A percentile compares a stretch with the other conserved stretches of the same genome.
phyloP scores from a whole-genome alignment of 257 asterid genomes.

The Gentiana dahurica region DNA sequence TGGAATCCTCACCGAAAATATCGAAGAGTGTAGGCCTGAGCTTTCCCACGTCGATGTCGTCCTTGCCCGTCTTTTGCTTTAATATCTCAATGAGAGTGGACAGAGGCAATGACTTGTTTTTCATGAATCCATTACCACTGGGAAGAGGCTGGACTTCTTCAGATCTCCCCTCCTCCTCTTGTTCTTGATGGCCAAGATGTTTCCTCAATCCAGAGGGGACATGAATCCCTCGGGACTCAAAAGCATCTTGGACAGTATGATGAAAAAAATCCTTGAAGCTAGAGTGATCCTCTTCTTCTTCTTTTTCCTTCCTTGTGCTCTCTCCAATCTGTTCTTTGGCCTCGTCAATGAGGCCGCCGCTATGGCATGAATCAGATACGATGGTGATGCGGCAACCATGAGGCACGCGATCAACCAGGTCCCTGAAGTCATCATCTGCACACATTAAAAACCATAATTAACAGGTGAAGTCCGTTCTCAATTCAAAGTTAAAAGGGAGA shows the following conservation, averaged over 20 bases:
- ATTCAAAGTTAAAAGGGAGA: too few species aligned
- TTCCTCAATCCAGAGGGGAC: conserved; percentile 25
- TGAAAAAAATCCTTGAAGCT: conserved; percentile 67
- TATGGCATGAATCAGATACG: conserved; percentile 96
- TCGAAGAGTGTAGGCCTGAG: conserved; percentile 83
- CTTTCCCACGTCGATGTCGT: conserved; percentile 86
- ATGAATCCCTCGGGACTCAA: conserved; percentile 68
- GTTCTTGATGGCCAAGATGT: conserved; percentile 27
- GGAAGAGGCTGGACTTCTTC: conserved; percentile 11
- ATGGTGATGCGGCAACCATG: conserved; percentile 78
- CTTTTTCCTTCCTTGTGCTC: conserved; percentile 32
- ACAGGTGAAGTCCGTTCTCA: background rate
- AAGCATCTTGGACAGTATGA: conserved; percentile 47
- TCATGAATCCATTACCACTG: conserved; percentile 19
- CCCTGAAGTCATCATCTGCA: conserved; percentile 93
- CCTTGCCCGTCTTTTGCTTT: conserved; percentile 86
- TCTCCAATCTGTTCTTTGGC: conserved; percentile 95
- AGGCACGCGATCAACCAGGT: conserved; percentile 77
- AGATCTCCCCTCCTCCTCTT: conserved; percentile 25
- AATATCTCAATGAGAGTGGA: conserved; percentile 75
- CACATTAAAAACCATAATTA: background rate
- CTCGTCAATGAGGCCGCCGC: conserved; percentile 85
- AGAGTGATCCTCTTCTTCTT: conserved; percentile 19
- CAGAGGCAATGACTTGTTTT: conserved; percentile 71
- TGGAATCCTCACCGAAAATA: conserved; percentile 79